phyloP scores from a whole-genome alignment of 345 rosid genomes.

The Acer saccharum region DNA sequence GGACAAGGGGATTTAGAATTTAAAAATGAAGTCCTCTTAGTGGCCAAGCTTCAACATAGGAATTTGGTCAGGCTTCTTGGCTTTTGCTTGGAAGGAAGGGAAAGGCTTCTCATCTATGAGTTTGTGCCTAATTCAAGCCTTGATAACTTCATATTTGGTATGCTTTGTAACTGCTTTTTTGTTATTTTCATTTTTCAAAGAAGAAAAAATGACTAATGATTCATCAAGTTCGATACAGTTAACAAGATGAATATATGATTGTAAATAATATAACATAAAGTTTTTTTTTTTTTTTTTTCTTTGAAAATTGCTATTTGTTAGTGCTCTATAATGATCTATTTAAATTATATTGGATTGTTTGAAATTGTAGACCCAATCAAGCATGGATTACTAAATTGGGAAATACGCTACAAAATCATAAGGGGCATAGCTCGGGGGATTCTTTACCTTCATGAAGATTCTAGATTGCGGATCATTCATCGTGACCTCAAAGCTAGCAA shows the following conservation, averaged over 20 bases:
- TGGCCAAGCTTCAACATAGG: slow-evolving; percentile 58
- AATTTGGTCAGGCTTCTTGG: slow-evolving; percentile 44
- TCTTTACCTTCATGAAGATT: slow-evolving; percentile 15
- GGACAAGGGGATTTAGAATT: slow-evolving; percentile 50
- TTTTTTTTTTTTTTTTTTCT: too few species aligned
- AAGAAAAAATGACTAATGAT: too few species aligned
- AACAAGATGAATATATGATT: not conserved
- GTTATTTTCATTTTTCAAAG: too few species aligned
- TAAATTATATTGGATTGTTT: not conserved
- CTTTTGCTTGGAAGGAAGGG: slow-evolving; percentile 40
- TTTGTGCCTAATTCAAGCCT: slow-evolving; percentile 47
- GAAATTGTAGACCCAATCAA: not conserved
- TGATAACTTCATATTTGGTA: slow-evolving; percentile 45
- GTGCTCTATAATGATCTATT: not conserved
- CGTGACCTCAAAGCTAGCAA: slow-evolving; percentile 13
- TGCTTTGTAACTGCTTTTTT: not conserved
- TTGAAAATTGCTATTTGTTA: too few species aligned
- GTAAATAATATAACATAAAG: too few species aligned
- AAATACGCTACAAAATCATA: slow-evolving; percentile 9
- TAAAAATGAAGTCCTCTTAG: slow-evolving; percentile 43
- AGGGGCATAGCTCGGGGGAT: slow-evolving; percentile 11
- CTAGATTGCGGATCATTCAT: slow-evolving; percentile 10
- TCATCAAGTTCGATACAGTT: not conserved
- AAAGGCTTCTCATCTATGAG: slow-evolving; percentile 48
- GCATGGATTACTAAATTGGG: not conserved